phyloP scores from a whole-genome alignment of 352 stramenopile species.

The Phytopythium aichiense region DNA sequence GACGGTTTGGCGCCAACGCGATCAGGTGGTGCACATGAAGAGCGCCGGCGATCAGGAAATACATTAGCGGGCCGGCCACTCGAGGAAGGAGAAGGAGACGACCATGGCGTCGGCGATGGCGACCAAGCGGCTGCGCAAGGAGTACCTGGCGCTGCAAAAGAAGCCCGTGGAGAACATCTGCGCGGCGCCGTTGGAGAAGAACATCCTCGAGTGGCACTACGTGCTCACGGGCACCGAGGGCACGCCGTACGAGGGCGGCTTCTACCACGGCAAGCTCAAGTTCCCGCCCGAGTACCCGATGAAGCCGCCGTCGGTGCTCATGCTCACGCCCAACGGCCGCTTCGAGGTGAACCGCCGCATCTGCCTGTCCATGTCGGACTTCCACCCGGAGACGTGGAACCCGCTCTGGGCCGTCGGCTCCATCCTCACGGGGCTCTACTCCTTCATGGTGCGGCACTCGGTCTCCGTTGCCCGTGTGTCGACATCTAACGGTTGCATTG shows the following conservation, averaged over 20 bases:
- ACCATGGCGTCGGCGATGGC: constrained; percentile 78
- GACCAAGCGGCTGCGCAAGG: constrained; percentile 88
- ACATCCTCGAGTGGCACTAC: constrained; percentile 97
- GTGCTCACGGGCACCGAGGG: constrained; percentile 80
- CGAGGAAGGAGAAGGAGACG: not conserved
- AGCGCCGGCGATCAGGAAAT: not conserved
- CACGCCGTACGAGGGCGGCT: constrained; percentile 84
- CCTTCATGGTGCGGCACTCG: constrained; percentile 82
- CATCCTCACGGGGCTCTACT: constrained; percentile 94
- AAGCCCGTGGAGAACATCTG: constrained; percentile 87
- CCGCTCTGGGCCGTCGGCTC: constrained; percentile 93
- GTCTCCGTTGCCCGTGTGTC: not conserved
- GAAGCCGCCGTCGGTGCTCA: constrained; percentile 92
- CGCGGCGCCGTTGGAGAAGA: constrained; percentile 84
- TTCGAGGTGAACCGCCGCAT: constrained; percentile 92
- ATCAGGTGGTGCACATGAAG: not conserved
- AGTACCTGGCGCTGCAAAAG: constrained; percentile 86
- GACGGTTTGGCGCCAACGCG: not conserved
- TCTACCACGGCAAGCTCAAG: constrained; percentile 90
- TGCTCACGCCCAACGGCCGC: constrained; percentile 92
- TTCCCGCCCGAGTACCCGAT: constrained; percentile 94
- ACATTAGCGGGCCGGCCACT: too few species aligned
- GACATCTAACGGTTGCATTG: not conserved
- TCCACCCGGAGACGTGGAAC: constrained; percentile 95
- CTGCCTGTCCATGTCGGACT: constrained; percentile 95